Base-by-base conservation (phyloP, 192 early-diverging fungal species). In the Rhizoclosmatium globosum region DNA sequence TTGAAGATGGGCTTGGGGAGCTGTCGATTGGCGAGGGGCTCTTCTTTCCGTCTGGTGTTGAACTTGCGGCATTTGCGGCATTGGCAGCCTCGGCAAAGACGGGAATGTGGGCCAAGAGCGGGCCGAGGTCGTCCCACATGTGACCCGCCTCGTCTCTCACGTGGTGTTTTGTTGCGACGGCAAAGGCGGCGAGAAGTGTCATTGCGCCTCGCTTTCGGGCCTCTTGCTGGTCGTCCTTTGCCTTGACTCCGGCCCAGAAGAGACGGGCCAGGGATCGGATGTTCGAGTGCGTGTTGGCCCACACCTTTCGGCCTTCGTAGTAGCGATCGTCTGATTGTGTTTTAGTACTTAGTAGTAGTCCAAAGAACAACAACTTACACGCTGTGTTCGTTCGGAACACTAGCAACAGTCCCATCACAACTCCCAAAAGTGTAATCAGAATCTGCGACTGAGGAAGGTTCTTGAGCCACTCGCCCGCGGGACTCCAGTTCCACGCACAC, bases 291-390 rank as follows among this genome's bases (percentile, higher is more conserved):
- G 96, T 81, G 19, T 89, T 88, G 45, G 89, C 89, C 95, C 95
- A 98, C 31, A 92, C 74, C 76, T 92, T 88, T 59, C 97, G 88
- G 19, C 94, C 97, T 83, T 97, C 97, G 92, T 91, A 71, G 69
- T 53, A 71, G n/a, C 69, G 45, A 56, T 71, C 69, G 69, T 71
- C 9, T 9, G 60, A 9, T 31, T 31, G 31, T n/a, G n/a, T n/a
- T n/a, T n/a, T n/a, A n/a, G n/a, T n/a, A n/a, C n/a, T n/a, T n/a
- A 17, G 6, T 53, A 7, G 50, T 13, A 53, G 50, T 53, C 17
- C 50, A 17, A 53, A 53, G 50, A 53, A 53, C 9, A 13, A 7
- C 6, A 17, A 53, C 50, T 62, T 1, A 23, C 39, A 75, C 42
- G 73, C 73, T 11, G 59, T 75, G 60, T 75, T 75, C 43, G 43